phyloP scores from a whole-genome alignment of 768 basidiomycete genomes.

The Lactifluus volemus region DNA sequence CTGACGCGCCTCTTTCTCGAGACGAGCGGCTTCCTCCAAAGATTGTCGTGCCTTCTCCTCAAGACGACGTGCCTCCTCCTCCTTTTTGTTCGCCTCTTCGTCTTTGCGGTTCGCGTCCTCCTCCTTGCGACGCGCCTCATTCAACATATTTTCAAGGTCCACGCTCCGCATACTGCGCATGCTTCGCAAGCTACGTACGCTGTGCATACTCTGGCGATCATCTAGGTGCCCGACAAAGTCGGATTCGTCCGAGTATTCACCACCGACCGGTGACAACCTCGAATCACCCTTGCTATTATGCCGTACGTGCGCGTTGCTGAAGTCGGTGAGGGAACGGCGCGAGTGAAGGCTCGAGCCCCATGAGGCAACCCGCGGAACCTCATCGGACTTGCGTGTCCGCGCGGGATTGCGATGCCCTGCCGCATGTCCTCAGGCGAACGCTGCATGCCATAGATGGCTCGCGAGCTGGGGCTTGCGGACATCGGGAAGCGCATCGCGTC shows the following conservation, averaged over 20 bases:
- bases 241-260: conserved; percentile 11
- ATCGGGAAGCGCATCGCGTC: conserved; percentile 15
- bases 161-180: conserved; percentile 13
- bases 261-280: conserved; percentile 2
- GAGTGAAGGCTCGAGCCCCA: conserved; percentile 15
- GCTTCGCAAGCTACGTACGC: conserved; percentile 11
- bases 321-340: conserved; percentile 14
- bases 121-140: conserved; percentile 19
- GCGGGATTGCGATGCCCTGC: conserved; percentile 18
- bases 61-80: conserved; percentile 21
- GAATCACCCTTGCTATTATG: conserved; percentile 13
- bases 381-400: conserved; percentile 9
- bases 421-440: conserved; percentile 20
- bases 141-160: conserved; percentile 20
- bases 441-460: conserved; percentile 5
- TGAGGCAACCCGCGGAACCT: conserved; percentile 10
- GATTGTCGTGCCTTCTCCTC: conserved; percentile 21
- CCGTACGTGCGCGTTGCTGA: conserved; percentile 4
- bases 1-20: conserved; percentile 19
- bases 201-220: conserved; percentile 13
- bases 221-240: conserved; percentile 15
- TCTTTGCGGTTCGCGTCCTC: conserved; percentile 27
- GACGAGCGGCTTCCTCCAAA: conserved; percentile 18
- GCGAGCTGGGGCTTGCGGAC: conserved; percentile 17
- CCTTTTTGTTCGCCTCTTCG: conserved; percentile 21